These are phyloP conservation scores for Tetradesmus obliquus DNA, from an alignment of 139 green algal species.

Conservation along the genomic window DNA sequence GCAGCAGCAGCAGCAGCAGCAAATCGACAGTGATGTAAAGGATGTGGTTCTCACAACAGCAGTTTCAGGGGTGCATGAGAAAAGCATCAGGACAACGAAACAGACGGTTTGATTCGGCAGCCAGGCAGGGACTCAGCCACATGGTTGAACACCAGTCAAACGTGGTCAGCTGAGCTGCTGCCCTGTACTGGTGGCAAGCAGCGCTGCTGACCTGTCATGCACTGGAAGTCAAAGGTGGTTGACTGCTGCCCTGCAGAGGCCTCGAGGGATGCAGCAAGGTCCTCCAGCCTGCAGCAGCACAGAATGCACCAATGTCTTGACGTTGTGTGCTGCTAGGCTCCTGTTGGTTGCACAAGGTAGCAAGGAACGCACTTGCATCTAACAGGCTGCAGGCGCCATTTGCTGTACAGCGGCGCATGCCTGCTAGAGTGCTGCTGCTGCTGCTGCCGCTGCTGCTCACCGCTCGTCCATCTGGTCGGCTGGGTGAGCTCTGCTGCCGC, in stretches of 20 bases:
- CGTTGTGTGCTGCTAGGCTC: neutral
- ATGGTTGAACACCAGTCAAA: no score
- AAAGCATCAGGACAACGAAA: neutral
- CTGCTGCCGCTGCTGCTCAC: neutral
- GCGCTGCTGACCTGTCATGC: constrained; percentile 47
- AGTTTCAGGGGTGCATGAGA: constrained; percentile 15
- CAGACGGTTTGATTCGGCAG: no score
- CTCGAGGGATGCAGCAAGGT: constrained; percentile 71
- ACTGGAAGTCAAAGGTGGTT: constrained; percentile 71
- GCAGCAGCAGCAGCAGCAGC: constrained; percentile 59
- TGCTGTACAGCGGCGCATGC: neutral
- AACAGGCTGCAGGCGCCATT: no score
- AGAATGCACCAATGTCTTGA: neutral
- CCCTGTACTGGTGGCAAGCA: neutral
- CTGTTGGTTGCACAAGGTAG: no score
- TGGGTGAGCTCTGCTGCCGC: constrained; percentile 61
- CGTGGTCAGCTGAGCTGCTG: neutral
- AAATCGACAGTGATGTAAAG: neutral
- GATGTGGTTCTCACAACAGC: no score
- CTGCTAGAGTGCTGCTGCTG: neutral
- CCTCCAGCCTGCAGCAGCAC: constrained; percentile 57
- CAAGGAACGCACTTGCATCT: neutral
- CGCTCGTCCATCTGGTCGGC: constrained; percentile 60
- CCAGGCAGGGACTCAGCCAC: no score
- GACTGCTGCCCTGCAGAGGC: constrained; percentile 56